phyloP scores from a whole-genome alignment of 2,329 filamentous ascomycete species.

The Verticillium alfalfae region DNA sequence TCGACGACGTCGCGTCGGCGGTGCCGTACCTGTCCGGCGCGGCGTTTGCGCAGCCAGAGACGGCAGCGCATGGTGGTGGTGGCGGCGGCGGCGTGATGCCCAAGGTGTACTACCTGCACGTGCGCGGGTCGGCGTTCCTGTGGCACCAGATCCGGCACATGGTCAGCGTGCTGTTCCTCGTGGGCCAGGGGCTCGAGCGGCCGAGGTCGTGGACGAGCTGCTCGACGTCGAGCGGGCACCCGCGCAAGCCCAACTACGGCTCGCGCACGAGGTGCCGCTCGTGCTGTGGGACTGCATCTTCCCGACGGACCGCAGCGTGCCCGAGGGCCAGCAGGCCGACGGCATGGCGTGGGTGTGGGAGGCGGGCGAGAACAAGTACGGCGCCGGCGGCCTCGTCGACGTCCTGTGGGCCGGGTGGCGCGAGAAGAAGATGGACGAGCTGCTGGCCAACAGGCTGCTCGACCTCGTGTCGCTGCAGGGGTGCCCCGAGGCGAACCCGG shows the following conservation, averaged over 20 bases:
- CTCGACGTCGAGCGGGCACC: constrained; percentile 67
- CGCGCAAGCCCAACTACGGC: constrained; percentile 78
- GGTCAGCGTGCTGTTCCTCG: constrained; percentile 84
- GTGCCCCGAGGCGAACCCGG: constrained; percentile 11
- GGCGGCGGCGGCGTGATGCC: constrained; percentile 24
- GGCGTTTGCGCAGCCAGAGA: constrained; percentile 14
- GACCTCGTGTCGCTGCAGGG: constrained; percentile 48
- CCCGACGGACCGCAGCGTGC: constrained; percentile 40
- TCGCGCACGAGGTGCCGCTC: constrained; percentile 84
- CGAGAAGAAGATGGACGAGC: constrained; percentile 81
- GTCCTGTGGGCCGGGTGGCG: constrained; percentile 81
- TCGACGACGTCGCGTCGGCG: constrained; percentile 43
- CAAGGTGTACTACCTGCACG: constrained; percentile 81
- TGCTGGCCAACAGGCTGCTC: constrained; percentile 70
- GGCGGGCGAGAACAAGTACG: constrained; percentile 65
- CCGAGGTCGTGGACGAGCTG: constrained; percentile 65
- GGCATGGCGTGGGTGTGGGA: constrained; percentile 73
- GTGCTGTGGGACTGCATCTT: constrained; percentile 97
- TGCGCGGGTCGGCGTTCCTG: constrained; percentile 87
- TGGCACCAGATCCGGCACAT: constrained; percentile 99
- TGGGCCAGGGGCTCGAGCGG: constrained; percentile 80
- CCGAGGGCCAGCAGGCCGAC: constrained; percentile 40
- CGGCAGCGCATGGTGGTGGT: neutral
- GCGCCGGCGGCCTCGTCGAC: constrained; percentile 61
- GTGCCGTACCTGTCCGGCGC: constrained; percentile 44